Percentiles rank a stretch among this genome's conserved stretches.
These are phyloP conservation scores for Candida ascalaphidarum DNA, from an alignment of 805 yeast species.

Conservation along the genomic window DNA sequence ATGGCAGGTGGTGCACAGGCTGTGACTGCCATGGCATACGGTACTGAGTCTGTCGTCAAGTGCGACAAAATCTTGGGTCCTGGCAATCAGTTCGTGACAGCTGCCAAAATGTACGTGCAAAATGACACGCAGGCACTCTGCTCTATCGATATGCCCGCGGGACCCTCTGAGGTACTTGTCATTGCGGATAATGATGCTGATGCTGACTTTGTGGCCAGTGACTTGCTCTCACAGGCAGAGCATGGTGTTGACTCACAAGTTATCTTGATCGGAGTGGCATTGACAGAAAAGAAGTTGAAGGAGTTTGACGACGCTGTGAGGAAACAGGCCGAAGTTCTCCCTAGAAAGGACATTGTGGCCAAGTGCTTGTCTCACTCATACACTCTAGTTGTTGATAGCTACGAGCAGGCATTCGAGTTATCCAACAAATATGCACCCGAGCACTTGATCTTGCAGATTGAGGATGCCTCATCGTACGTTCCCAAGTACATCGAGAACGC, in stretches of 20 bases:
- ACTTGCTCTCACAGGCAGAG: conserved; percentile 94
- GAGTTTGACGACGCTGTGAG: conserved; percentile 78
- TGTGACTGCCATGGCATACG: conserved; percentile 97
- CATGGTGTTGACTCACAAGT: conserved; percentile 99
- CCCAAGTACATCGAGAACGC: conserved; percentile 75
- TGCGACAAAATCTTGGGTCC: conserved; percentile 98
- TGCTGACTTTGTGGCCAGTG: conserved; percentile 96
- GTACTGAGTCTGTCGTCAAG: conserved; percentile 86
- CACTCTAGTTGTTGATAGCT: conserved; percentile 57
- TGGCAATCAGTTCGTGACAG: conserved; percentile 98
- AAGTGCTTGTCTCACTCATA: conserved; percentile 89
- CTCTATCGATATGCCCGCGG: conserved; percentile 99
- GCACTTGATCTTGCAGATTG: conserved; percentile 87
- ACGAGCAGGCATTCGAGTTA: conserved; percentile 77
- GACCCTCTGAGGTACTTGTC: conserved; percentile 97
- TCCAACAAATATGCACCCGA: conserved; percentile 95
- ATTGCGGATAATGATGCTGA: conserved; percentile 83
- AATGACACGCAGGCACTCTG: conserved; percentile 93
- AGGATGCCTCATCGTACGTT: conserved; percentile 67
- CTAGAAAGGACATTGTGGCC: conserved; percentile 89
- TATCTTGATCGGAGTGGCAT: conserved; percentile 73
- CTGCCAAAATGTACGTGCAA: conserved; percentile 96
- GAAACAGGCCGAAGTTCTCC: conserved; percentile 72
- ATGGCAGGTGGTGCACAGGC: conserved; percentile 99
- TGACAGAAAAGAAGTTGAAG: conserved; percentile 50